These are phyloP conservation scores for Debaryomyces maramus DNA, from an alignment of 805 yeast species.

Conservation along the genomic window DNA sequence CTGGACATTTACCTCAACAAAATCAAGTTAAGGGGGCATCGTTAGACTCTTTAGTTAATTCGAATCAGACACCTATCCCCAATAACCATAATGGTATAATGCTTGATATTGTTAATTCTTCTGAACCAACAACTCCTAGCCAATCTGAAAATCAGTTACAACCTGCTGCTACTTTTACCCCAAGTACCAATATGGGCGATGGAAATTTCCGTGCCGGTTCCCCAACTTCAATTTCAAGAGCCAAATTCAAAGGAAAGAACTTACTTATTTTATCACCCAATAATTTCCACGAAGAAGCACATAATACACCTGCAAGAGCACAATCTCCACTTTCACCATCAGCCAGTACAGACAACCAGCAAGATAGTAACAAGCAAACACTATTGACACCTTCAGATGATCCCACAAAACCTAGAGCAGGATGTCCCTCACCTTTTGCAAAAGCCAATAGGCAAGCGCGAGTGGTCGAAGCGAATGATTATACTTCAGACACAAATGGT, in stretches of 20 bases:
- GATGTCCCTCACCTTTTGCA: conserved; percentile 42
- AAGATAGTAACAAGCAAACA: conserved; percentile 5
- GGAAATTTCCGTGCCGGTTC: conserved; percentile 3
- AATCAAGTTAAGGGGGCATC: conserved; percentile 5
- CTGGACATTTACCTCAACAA: not conserved
- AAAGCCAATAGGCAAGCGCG: conserved; percentile 45
- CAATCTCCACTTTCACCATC: conserved; percentile 7
- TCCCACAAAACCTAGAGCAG: conserved; percentile 22
- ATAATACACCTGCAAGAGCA: conserved; percentile 21
- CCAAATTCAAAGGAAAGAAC: conserved; percentile 28
- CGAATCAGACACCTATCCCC: not conserved
- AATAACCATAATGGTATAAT: conserved; percentile 13
- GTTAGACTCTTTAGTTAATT: not conserved
- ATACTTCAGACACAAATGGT: conserved; percentile 11
- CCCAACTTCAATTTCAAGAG: conserved; percentile 14
- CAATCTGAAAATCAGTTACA: conserved; percentile 5
- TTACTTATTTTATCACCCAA: conserved; percentile 40
- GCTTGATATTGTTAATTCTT: conserved; percentile 19
- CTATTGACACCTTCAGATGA: conserved; percentile 16
- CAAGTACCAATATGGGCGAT: conserved; percentile 1
- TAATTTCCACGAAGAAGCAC: conserved; percentile 36
- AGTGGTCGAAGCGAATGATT: conserved; percentile 40
- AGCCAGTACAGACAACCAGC: not conserved
- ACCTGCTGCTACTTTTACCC: conserved; percentile 1
- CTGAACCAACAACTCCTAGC: conserved; percentile 7